Base-by-base conservation (phyloP, 2,329 filamentous ascomycete species). In the Mycocentrospora acerina region DNA sequence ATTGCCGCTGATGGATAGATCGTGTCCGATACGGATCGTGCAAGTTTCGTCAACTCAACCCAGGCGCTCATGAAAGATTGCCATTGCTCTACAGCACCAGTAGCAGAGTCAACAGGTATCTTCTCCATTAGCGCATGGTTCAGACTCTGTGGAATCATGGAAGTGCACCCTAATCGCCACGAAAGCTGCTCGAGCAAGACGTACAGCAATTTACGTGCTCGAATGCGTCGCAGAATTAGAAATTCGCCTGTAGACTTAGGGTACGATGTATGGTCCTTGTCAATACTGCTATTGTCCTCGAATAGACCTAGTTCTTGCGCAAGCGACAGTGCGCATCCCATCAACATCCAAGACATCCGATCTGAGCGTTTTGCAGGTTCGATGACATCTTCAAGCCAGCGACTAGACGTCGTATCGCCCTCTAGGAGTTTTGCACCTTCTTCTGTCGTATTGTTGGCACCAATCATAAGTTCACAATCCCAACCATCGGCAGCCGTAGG, bases 331-430 rank as follows among this genome's bases (percentile, higher is more conserved):
- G 74, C 77, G 48, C 72, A 75, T 2, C 78, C 78, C 27, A 81
- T 69, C 14, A 80, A 51, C 72, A 79, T 80, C 78, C 78, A 81
- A 1, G 77, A 80, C 77, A 81, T 80, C 3, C 77, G 71, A 49
- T 80, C 77, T 0, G 75, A 80, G 38, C 74, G 65, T 42, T 73
- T 72, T 2, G 77, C 74, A 2, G 77, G 76, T 27, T 77, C 71
- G 27, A 79, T 73, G 24, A 80, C 76, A 46, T 78, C 76, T 31
- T 77, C 70, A 1, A 76, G 61, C 73, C 76, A 78, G 33, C 71
- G 57, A 37, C 66, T 72, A 4, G 68, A 64, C 3, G 57, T 63
- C 11, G 62, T 55, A 14, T 64, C 61, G 14, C 60, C 65, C 41
- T 67, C 60, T 14, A 66, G 56, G 11, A 59, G 49, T 35, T 51